Conservation (phyloP, 345 rosid genomes). For the Corymbia maculata region DNA sequence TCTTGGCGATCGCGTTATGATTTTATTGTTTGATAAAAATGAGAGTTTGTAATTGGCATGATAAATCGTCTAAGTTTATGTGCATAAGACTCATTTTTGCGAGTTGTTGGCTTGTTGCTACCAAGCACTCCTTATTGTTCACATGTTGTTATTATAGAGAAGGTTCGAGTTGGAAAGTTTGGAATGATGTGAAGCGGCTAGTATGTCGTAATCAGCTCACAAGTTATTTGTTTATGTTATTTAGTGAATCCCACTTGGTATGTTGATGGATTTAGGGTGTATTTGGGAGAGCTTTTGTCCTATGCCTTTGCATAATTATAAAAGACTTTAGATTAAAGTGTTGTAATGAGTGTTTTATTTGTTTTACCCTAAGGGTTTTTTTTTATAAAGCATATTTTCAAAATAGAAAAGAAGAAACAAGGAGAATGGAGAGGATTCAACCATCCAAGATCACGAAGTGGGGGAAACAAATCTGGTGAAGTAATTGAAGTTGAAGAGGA, state of each 20-base stretch:
- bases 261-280: background rate
- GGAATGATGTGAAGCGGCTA: background rate
- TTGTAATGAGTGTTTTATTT: too few species aligned
- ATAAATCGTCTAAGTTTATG: background rate
- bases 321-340: background rate
- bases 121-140: background rate
- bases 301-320: background rate
- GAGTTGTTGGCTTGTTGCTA: background rate
- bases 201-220: background rate
- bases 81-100: background rate
- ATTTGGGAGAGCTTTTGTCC: background rate
- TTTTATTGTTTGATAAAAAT: background rate
- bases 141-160: background rate
- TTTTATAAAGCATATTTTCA: background rate
- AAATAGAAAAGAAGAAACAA: too few species aligned
- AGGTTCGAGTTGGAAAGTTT: background rate
- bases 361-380: background rate
- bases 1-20: background rate
- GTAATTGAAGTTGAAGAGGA: too few species aligned
- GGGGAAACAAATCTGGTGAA: background rate
- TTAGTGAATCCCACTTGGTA: background rate
- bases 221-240: background rate
- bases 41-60: background rate
- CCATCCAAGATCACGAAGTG: background rate
- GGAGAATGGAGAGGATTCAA: background rate